Evolutionary conservation across 805 yeast genomes (phyloP), one percentile per base, ranked within the genome.

Genomic region (Candida namnaoensis): DNA sequence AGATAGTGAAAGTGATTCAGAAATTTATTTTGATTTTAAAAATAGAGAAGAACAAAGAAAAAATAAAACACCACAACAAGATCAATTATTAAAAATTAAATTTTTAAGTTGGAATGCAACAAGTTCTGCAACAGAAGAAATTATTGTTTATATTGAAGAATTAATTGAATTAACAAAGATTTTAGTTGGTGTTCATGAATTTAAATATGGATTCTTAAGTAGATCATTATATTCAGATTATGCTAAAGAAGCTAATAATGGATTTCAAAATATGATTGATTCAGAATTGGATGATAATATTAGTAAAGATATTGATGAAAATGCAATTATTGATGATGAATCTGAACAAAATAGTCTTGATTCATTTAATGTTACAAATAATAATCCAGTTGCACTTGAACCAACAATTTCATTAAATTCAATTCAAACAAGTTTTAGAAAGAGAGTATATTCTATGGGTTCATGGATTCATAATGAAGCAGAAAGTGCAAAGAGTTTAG

Each of bases 41-140:
- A 39, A 38, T 11, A 40, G 42, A 32, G 24, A 26, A 26, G 25
- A 24, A 12, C 7, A 19, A 19, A 19, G 3, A 19, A 19, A 19
- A 19, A 19, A 19, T 19, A 3, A 19, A 19, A 3, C 55, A 54
- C 5, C 58, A 56, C 55, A 54, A 6, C 58, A 56, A 34, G 61
- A 58, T 14, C 50, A 51, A 32, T 44, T 63, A 5, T 41, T 65
- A 19, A 61, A 64, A 42, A 68, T 67, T 43, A 61, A 63, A 45
- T 62, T 68, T 42, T 52, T 74, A 47, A 62, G 71, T 41, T 74
- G 79, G 79, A 72, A 70, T 49, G 78, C 78, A 2, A 57, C 74
- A 2, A 66, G 67, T 43, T 66, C 72, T 3, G 74, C 76, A 0
- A 52, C 68, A 3, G 76, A 70, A 44, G 78, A 74, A 45, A 60